Evolutionary conservation across 176 grass and related monocot genomes (phyloP), one percentile per base, ranked within the genome.

Genomic region (Eragrostis curvula): DNA sequence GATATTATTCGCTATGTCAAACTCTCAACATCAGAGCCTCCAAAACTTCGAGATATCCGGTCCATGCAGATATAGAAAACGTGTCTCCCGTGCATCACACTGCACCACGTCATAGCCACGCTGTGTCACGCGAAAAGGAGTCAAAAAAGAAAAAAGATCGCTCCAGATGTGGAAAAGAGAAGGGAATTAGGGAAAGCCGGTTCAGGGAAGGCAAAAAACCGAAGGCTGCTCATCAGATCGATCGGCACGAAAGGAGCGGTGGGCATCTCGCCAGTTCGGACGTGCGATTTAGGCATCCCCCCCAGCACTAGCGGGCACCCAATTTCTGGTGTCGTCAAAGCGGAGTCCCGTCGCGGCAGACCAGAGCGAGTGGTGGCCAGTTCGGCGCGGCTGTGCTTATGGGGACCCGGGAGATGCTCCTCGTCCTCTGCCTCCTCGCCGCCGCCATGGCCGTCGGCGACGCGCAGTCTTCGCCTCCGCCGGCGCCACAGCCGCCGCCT

Each of bases 71-170:
- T 61, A 28, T 28, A 61, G 9, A 9, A 6, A 45, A 13, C 9
- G 8, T 13, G 79, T 39, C 18, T 59, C 6, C 20, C 20, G 29
- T 77, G 32, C 64, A 24, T 48, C 24, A 16, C 36, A 28, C 27
- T 44, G 74, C 63, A 39, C 58, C 21, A 36, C 53, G 52, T 66
- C 17, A 28, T 30, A 52, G 66, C 48, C 7, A 1, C 49, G 28
- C 14, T 13, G 60, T 61, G 30, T 3, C 18, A 50, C 25, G 40
- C 21, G 17, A 48, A 76, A 66, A 28, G 77, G 2, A 9, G 82
- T 85, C 58, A 88, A 46, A 41, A n/a, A n/a, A n/a, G n/a, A n/a
- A n/a, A n/a, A n/a, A 46, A 53, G 61, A 85, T 66, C 16, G 32
- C 21, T 48, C 27, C 15, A 21, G 77, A 2, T 46, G 81, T 66